Base-by-base conservation (phyloP, 148 eudicot species). In the Diospyros lotus region DNA sequence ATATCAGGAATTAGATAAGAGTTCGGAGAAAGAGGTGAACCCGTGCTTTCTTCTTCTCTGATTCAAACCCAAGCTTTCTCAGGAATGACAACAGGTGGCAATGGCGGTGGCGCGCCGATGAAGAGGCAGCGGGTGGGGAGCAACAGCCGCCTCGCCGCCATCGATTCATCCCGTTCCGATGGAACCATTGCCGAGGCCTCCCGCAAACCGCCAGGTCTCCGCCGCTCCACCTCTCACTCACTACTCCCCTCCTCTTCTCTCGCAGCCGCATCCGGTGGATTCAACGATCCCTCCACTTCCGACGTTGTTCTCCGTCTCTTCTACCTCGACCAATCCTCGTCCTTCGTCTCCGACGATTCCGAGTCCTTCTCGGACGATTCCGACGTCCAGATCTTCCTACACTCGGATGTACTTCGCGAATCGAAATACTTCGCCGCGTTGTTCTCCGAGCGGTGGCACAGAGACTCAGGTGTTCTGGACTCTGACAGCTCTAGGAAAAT, bases 401-500 rank as follows among this genome's bases (percentile, higher is more conserved):
- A 94, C 78, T 92, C 98, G 0, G 50, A 77, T n/a, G 85, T 79
- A 6, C 81, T 92, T 69, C 78, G 81, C 61, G 76, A 85, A 4
- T 91, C 98, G 6, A 92, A 89, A 58, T 94, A 89, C 78, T 94
- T 94, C 62, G 73, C 82, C 15, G 83, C 97, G 0, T 76, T 92
- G 15, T 78, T 94, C 2, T 94, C 97, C 1, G 92, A 86, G 78
- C 96, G 98, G 11, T 94, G 98, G 98, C 80, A 61, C 48, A 78
- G 63, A 2, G 83, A 89, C 8, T 3, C 55, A 4, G 17, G 9
- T 59, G 72, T 73, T 14, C 2, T 38, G 6, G 82, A 79, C 52
- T 50, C 54, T 9, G 80, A 51, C 3, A 66, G 48, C 15, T 6
- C 72, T 41, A 56, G 62, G 9, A 71, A 61, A 41, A 9, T 43